Conservation (phyloP, 2,329 filamentous ascomycete species). For the Penicillium sp. region DNA sequence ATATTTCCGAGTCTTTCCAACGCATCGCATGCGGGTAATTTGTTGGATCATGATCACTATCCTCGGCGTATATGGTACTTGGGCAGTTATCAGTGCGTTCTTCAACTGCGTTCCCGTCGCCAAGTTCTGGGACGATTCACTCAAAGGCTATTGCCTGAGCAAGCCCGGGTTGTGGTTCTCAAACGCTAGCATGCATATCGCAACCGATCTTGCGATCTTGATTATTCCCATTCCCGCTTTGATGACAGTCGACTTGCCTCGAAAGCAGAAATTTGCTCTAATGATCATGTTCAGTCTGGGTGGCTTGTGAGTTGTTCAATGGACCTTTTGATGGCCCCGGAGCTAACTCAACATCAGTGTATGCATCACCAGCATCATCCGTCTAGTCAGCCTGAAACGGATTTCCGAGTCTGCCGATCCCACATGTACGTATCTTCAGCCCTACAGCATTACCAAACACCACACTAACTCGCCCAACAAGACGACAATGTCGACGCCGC, state of each 20-base stretch:
- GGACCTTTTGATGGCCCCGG: neutral
- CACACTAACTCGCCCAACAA: conserved; percentile 14
- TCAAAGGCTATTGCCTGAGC: conserved; percentile 38
- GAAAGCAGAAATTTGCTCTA: conserved; percentile 43
- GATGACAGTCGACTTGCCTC: conserved; percentile 41
- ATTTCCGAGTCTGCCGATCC: conserved; percentile 36
- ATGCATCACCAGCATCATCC: conserved; percentile 38
- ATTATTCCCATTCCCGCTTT: conserved; percentile 48
- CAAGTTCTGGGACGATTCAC: conserved; percentile 34
- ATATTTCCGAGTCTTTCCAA: conserved; percentile 49
- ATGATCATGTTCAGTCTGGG: conserved; percentile 45
- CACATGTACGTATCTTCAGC: conserved; percentile 29
- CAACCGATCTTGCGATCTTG: conserved; percentile 46
- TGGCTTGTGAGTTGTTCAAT: conserved; percentile 34
- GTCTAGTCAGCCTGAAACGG: conserved; percentile 32
- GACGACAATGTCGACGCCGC: conserved; percentile 38
- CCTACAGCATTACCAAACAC: neutral
- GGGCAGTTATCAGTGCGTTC: conserved; percentile 38
- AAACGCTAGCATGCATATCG: conserved; percentile 46
- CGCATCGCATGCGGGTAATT: conserved; percentile 33
- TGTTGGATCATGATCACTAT: conserved; percentile 41
- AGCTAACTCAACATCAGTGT: conserved; percentile 20
- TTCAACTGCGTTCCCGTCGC: conserved; percentile 39
- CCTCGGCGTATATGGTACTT: conserved; percentile 37
- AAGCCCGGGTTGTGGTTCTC: conserved; percentile 46